These are phyloP conservation scores for Dictyostelium firmibasis DNA, from an alignment of 78 protist species.

Conservation along the genomic window DNA sequence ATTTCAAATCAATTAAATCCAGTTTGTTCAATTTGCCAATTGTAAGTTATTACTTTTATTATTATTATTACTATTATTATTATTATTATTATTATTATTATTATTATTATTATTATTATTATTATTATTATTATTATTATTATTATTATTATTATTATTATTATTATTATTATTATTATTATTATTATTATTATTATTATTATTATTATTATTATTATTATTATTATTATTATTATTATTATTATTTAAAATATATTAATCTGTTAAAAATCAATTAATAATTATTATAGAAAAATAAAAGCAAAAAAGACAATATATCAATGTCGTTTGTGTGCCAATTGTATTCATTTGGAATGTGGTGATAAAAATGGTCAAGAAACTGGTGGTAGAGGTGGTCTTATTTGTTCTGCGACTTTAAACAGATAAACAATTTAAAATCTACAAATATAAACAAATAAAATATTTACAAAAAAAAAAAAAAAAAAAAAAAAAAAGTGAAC, in stretches of 20 bases:
- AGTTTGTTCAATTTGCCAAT: background rate
- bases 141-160: too few species aligned
- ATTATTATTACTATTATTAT: background rate
- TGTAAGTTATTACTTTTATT: background rate
- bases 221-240: too few species aligned
- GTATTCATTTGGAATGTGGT: slow-evolving; percentile 38
- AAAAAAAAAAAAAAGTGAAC: too few species aligned
- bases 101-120: too few species aligned
- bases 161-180: too few species aligned
- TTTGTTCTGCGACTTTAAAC: slow-evolving; percentile 16
- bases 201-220: too few species aligned
- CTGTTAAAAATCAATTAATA: too few species aligned
- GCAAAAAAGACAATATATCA: slow-evolving; percentile 39
- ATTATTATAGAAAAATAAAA: slow-evolving; percentile 47
- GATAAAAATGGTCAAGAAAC: background rate
- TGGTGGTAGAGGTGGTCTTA: background rate
- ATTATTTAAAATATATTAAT: too few species aligned
- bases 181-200: too few species aligned
- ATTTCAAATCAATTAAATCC: background rate
- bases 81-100: background rate
- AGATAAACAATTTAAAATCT: background rate
- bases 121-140: too few species aligned
- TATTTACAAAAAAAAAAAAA: background rate
- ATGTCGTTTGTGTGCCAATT: slow-evolving; percentile 6
- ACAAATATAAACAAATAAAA: background rate